These are phyloP conservation scores for Colletotrichum australisinense DNA, from an alignment of 2,329 filamentous ascomycete genomes.

Conservation along the genomic window DNA sequence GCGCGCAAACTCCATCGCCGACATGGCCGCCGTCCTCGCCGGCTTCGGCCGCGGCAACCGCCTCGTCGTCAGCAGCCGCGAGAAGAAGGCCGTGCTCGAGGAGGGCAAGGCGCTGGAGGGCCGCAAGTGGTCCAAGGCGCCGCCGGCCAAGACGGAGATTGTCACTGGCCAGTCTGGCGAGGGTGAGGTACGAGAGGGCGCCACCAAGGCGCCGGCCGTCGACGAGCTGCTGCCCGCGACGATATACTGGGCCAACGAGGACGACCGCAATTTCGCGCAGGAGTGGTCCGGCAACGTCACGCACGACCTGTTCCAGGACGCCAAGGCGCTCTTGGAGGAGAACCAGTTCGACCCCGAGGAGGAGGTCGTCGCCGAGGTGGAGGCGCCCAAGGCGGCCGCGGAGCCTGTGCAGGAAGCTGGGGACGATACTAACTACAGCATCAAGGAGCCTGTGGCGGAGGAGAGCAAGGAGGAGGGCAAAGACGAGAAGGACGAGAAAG, in stretches of 20 bases:
- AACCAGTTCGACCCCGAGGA: constrained; percentile 5
- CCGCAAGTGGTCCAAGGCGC: constrained; percentile 28
- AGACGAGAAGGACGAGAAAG: constrained; percentile 2
- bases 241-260: constrained; percentile 63
- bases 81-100: constrained; percentile 27
- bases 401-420: constrained; percentile 1
- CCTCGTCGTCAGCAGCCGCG: constrained; percentile 45
- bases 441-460: constrained; percentile 41
- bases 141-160: neutral
- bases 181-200: constrained; percentile 11
- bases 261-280: constrained; percentile 59
- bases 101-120: constrained; percentile 16
- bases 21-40: constrained; percentile 69
- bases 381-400: constrained; percentile 28
- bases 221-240: constrained; percentile 53
- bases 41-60: constrained; percentile 64
- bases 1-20: constrained; percentile 71
- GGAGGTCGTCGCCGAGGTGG: constrained; percentile 9
- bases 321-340: neutral
- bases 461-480: constrained; percentile 22
- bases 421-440: neutral
- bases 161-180: constrained; percentile 8
- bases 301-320: constrained; percentile 53
- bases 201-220: neutral
- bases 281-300: constrained; percentile 65